Percentiles rank a stretch among this genome's conserved stretches.
These are phyloP conservation scores for Durio zibethinus DNA, from an alignment of 345 rosid genomes.

Conservation along the genomic window DNA sequence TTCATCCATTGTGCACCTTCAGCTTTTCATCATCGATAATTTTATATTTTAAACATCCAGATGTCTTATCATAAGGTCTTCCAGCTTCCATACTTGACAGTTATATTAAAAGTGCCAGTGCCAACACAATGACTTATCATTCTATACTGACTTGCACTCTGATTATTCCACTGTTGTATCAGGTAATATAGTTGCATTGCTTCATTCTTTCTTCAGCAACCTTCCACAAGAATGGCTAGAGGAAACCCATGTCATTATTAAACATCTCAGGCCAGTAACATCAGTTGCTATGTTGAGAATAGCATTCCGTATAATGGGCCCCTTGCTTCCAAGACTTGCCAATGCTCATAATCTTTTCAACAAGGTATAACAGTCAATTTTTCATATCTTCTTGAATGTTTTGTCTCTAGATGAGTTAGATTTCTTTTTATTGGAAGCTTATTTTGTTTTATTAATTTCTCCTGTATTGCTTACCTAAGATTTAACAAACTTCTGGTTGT, in stretches of 20 bases:
- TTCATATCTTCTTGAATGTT: background rate
- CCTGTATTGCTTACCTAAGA: background rate
- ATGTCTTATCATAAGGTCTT: background rate
- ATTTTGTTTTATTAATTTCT: background rate
- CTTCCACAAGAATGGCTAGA: constrained; percentile 99
- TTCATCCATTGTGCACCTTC: background rate
- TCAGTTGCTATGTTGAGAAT: constrained; percentile 95
- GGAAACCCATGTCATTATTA: constrained; percentile 70
- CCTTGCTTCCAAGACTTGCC: constrained; percentile 90
- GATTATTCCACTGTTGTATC: constrained; percentile 26
- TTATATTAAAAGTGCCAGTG: background rate
- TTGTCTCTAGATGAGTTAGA: background rate
- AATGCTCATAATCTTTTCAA: constrained; percentile 84
- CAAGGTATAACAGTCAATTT: constrained; percentile 53
- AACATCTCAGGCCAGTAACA: constrained; percentile 81
- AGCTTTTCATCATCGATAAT: background rate
- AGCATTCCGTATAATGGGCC: constrained; percentile 91
- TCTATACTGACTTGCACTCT: constrained; percentile 15
- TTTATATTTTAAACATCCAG: background rate
- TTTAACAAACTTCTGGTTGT: background rate
- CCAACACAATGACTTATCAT: background rate
- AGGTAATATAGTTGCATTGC: constrained; percentile 90
- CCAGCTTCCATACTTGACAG: background rate
- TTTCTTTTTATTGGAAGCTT: background rate
- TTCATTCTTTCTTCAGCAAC: constrained; percentile 92